Evolutionary conservation across 2,329 filamentous ascomycete genomes (phyloP).

Genomic region (Fusarium poae): DNA sequence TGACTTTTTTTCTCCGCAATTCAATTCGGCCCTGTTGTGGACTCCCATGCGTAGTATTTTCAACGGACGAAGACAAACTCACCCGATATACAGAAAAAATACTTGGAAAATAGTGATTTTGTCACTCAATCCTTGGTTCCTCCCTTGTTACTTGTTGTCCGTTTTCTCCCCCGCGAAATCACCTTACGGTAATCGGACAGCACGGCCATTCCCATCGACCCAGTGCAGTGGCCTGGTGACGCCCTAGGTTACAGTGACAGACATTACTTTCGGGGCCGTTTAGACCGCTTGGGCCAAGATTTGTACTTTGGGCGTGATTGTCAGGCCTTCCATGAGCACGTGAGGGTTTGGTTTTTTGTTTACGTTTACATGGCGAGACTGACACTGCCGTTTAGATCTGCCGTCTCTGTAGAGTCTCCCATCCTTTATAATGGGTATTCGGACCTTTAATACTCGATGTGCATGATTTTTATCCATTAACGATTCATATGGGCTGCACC

Average conservation of each 20-base stretch:
- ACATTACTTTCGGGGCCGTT: background rate
- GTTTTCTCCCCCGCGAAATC: slow-evolving; percentile 16
- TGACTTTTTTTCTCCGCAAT: slow-evolving; percentile 30
- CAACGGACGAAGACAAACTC: background rate
- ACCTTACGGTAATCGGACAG: slow-evolving; percentile 1
- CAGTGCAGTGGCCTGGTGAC: slow-evolving; percentile 29
- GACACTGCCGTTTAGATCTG: slow-evolving; percentile 21
- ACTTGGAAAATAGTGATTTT: slow-evolving; percentile 21
- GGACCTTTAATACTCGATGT: background rate
- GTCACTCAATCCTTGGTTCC: slow-evolving; percentile 7
- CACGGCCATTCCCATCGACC: slow-evolving; percentile 14
- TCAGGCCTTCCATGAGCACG: background rate
- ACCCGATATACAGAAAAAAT: background rate
- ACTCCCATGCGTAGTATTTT: slow-evolving; percentile 20
- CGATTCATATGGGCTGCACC: background rate
- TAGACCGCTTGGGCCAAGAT: slow-evolving; percentile 12
- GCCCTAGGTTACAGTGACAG: slow-evolving; percentile 7
- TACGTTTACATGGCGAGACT: background rate
- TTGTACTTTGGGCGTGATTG: background rate
- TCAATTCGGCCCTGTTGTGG: slow-evolving; percentile 37
- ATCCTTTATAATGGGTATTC: slow-evolving; percentile 9
- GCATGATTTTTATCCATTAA: slow-evolving; percentile 14
- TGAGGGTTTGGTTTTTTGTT: background rate
- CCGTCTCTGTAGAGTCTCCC: background rate
- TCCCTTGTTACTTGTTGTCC: slow-evolving; percentile 4